A percentile compares a stretch with the other conserved stretches of the same genome.
phyloP scores from a whole-genome alignment of 306 rosid species.

The Dalbergia cultrata region DNA sequence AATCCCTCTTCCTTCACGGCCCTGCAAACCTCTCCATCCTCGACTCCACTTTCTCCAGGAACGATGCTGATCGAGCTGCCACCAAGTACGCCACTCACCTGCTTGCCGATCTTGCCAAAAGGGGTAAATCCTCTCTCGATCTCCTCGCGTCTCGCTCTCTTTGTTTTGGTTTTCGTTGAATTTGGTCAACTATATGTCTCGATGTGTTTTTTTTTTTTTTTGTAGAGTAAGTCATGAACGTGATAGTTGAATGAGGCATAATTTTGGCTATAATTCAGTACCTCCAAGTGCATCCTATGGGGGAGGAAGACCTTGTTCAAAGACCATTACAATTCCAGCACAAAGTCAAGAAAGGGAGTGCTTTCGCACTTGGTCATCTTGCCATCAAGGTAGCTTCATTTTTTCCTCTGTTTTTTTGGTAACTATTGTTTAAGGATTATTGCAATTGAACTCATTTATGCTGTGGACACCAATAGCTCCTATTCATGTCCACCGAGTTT shows the following conservation, averaged over 20 bases:
- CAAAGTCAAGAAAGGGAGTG: constrained; percentile 91
- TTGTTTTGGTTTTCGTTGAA: not conserved
- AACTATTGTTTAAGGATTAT: constrained; percentile 11
- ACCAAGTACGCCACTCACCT: constrained; percentile 86
- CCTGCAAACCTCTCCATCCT: constrained; percentile 66
- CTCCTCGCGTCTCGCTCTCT: not conserved
- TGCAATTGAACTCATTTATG: constrained; percentile 7
- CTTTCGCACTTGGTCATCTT: constrained; percentile 87
- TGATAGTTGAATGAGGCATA: constrained; percentile 88
- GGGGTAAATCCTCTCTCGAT: constrained; percentile 60
- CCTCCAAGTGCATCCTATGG: constrained; percentile 67
- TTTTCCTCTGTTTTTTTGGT: not conserved
- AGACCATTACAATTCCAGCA: constrained; percentile 79
- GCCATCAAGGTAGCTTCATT: constrained; percentile 75
- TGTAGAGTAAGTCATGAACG: constrained; percentile 83
- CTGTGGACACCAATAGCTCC: not conserved
- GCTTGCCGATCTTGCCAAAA: constrained; percentile 88
- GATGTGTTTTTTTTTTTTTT: not conserved
- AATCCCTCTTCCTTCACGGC: no score
- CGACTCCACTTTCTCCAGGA: constrained; percentile 69
- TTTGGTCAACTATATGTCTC: not conserved
- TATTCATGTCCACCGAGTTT: no score
- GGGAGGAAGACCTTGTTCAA: constrained; percentile 54
- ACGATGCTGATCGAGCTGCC: constrained; percentile 73
- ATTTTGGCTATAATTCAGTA: constrained; percentile 83